Percentiles rank a stretch among this genome's conserved stretches.
These are phyloP conservation scores for Castanea crenata DNA, from an alignment of 306 rosid species.

Conservation along the genomic window DNA sequence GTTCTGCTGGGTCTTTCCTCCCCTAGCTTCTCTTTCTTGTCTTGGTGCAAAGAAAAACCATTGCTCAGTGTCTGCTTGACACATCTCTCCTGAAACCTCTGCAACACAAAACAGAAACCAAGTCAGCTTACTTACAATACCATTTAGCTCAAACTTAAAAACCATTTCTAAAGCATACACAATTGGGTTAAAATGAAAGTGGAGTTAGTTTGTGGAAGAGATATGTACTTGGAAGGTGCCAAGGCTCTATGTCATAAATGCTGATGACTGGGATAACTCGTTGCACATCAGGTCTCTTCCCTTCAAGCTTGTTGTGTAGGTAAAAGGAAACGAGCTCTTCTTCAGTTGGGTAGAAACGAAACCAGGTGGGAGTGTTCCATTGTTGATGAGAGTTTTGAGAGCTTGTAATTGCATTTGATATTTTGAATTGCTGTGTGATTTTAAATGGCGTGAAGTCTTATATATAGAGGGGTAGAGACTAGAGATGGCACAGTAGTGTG, in stretches of 20 bases:
- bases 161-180: background rate
- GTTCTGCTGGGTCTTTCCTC: slow-evolving; percentile 82
- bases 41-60: slow-evolving; percentile 83
- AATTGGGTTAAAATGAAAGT: background rate
- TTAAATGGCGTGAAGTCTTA: background rate
- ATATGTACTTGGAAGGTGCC: slow-evolving; percentile 63
- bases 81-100: slow-evolving; percentile 65
- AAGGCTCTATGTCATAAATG: slow-evolving; percentile 66
- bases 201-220: background rate
- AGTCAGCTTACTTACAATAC: background rate
- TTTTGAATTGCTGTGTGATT: too few relatives aligned
- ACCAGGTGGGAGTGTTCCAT: slow-evolving; percentile 50
- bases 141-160: background rate
- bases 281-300: slow-evolving; percentile 23
- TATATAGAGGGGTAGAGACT: slow-evolving; percentile 3
- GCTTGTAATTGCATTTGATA: background rate
- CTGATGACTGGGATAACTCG: slow-evolving; percentile 59
- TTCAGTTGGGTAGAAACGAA: slow-evolving; percentile 85
- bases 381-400: background rate
- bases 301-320: slow-evolving; percentile 57
- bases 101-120: slow-evolving; percentile 12
- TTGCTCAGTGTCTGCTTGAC: slow-evolving; percentile 76
- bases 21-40: slow-evolving; percentile 75
- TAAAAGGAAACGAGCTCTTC: slow-evolving; percentile 79
- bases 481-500: slow-evolving; percentile 24